Evolutionary conservation across 2,329 filamentous ascomycete genomes (phyloP).

Genomic region (Pseudopithomyces chartarum): DNA sequence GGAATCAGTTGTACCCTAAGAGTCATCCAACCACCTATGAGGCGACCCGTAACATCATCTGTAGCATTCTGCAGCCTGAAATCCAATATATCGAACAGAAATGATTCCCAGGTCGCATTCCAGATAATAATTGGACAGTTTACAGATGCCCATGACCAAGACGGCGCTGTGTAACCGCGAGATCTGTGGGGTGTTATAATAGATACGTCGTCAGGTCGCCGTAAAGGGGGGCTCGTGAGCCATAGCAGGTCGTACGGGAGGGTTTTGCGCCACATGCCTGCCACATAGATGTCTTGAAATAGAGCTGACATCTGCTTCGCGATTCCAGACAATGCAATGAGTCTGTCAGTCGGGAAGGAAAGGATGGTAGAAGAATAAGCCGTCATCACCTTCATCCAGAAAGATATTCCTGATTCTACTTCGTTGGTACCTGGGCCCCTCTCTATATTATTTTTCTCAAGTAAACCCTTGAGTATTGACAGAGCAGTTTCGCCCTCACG

Average conservation of each 20-base stretch:
- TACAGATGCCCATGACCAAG: conserved; percentile 23
- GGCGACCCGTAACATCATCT: not conserved
- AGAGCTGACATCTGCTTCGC: conserved; percentile 3
- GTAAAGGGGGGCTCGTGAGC: not conserved
- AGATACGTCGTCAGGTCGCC: not conserved
- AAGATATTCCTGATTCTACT: not conserved
- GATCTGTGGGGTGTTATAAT: not conserved
- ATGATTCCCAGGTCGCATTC: not conserved
- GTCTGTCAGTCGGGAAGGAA: conserved; percentile 2
- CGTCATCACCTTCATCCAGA: conserved; percentile 9
- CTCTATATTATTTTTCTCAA: not conserved
- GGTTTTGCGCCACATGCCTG: conserved; percentile 14
- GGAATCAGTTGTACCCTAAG: not conserved
- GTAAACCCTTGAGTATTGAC: not conserved
- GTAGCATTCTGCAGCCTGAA: not conserved
- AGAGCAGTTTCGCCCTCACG: too few relatives aligned
- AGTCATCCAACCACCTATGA: not conserved
- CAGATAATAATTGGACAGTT: not conserved
- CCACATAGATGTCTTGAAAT: conserved; percentile 11
- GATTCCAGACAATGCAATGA: conserved; percentile 11
- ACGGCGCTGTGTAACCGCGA: conserved; percentile 12
- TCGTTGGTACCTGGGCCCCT: not conserved
- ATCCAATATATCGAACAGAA: not conserved
- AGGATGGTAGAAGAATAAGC: conserved; percentile 2
- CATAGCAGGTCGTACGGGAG: conserved; percentile 11